Conservation (phyloP, 2,329 filamentous ascomycete genomes). For the Coniochaeta pulveracea region DNA sequence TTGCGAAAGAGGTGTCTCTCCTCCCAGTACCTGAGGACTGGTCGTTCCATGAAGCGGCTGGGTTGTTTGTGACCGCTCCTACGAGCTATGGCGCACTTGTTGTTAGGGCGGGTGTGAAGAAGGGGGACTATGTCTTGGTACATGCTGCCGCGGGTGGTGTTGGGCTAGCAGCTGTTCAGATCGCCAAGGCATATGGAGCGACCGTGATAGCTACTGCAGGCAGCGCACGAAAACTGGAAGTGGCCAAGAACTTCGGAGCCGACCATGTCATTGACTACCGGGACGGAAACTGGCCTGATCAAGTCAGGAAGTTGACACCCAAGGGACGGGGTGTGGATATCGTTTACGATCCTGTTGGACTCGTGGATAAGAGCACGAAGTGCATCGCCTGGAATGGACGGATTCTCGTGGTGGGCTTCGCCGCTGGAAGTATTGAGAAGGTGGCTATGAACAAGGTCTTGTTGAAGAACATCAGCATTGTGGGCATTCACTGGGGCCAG, state of each 20-base stretch:
- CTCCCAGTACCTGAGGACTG: conserved; percentile 69
- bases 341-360: conserved; percentile 86
- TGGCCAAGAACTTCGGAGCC: conserved; percentile 72
- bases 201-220: conserved; percentile 90
- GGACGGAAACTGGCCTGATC: conserved; percentile 47
- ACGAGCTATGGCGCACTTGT: conserved; percentile 82
- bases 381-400: conserved; percentile 91
- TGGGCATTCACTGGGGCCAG: conserved; percentile 86
- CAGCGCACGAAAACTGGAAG: conserved; percentile 64
- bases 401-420: conserved; percentile 81
- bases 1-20: conserved; percentile 53
- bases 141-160: conserved; percentile 88
- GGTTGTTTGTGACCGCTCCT: conserved; percentile 83
- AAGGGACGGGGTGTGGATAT: conserved; percentile 70
- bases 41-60: conserved; percentile 76
- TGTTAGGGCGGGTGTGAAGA: conserved; percentile 61
- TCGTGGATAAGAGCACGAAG: conserved; percentile 80
- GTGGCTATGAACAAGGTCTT: conserved; percentile 86
- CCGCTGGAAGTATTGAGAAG: conserved; percentile 78
- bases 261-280: conserved; percentile 75
- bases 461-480: conserved; percentile 84
- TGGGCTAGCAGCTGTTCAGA: conserved; percentile 67
- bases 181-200: conserved; percentile 85
- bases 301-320: conserved; percentile 70
- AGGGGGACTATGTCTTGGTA: conserved; percentile 77